A percentile compares a stretch with the other conserved stretches of the same genome.
Conservation (phyloP, 2,329 filamentous ascomycete species). For the Huntiella bhutanensis region DNA sequence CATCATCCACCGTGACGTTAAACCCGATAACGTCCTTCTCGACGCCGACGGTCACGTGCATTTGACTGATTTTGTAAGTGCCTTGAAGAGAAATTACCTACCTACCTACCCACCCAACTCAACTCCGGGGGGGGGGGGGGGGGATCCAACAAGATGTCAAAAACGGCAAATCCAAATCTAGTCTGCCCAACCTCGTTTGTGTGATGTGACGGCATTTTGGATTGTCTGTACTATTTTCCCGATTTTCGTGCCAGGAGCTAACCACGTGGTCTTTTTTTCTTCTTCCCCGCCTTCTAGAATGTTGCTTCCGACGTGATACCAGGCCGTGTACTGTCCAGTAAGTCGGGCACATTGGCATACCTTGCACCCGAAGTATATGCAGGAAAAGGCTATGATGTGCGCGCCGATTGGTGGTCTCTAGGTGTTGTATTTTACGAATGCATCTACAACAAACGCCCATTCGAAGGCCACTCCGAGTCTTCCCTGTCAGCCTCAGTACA, state of each 20-base stretch:
- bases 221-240: too few species aligned
- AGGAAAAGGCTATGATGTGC: constrained; percentile 70
- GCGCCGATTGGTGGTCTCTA: constrained; percentile 97
- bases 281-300: constrained; percentile 38
- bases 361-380: constrained; percentile 89
- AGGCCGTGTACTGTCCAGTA: constrained; percentile 71
- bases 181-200: too few species aligned
- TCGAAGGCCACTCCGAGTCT: constrained; percentile 75
- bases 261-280: too few species aligned
- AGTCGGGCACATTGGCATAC: constrained; percentile 90
- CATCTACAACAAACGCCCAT: constrained; percentile 97
- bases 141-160: too few species aligned
- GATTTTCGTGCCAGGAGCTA: too few species aligned
- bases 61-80: constrained; percentile 82
- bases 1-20: constrained; percentile 81
- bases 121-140: too few species aligned
- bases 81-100: background rate
- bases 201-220: too few species aligned
- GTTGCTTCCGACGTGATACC: constrained; percentile 85
- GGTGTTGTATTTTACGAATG: constrained; percentile 98
- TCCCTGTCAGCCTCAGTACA: constrained; percentile 63
- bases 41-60: constrained; percentile 88
- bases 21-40: constrained; percentile 78
- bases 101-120: too few species aligned
- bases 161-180: too few species aligned